Base-by-base conservation (phyloP, 1,284 basidiomycete species). In the Thelephora terrestris region DNA sequence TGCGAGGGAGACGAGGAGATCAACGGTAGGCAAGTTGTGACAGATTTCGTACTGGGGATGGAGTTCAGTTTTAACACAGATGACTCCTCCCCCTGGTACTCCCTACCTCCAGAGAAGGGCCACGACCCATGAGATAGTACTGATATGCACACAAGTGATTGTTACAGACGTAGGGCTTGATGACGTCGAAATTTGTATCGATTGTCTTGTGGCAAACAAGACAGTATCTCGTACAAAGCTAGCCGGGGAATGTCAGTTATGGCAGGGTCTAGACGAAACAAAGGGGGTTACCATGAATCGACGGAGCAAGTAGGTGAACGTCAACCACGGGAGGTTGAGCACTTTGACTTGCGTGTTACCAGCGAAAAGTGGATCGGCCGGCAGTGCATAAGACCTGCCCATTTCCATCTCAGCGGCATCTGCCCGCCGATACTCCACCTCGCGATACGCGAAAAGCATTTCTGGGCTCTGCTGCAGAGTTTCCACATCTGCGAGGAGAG, bases 121-220 rank as follows among this genome's bases (percentile, higher is more conserved):
- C 79, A 17, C 74, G 68, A 51, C 79, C 79, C 37, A 79, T 61
- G 9, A 71, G 65, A 55, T 81, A 82, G 54, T 79, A 83, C 54
- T 79, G 79, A 55, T 79, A 82, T 2, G 73, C 65, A 58, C 80
- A 83, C 2, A 83, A 65, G 50, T 71, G 73, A 12, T 69, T 70
- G 50, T 73, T 68, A 57, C 80, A 83, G 14, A 82, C 78, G 55
- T 81, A 82, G 5, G 80, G 80, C 57, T 81, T 81, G 49, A 83
- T 71, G 0, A 74, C 75, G 52, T 78, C 77, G 50, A 71, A 75
- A 42, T 73, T 67, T 2, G 64, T 66, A 9, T 66, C 54, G 29
- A 82, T 68, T 49, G 69, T 73, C 52, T 75, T 72, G 50, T 82
- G 79, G 58, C 80, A 83, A 7, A 81, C 75, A 12, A 79, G 65